phyloP scores from a whole-genome alignment of 495 filamentous ascomycete genomes.

The Emericellopsis terricola region DNA sequence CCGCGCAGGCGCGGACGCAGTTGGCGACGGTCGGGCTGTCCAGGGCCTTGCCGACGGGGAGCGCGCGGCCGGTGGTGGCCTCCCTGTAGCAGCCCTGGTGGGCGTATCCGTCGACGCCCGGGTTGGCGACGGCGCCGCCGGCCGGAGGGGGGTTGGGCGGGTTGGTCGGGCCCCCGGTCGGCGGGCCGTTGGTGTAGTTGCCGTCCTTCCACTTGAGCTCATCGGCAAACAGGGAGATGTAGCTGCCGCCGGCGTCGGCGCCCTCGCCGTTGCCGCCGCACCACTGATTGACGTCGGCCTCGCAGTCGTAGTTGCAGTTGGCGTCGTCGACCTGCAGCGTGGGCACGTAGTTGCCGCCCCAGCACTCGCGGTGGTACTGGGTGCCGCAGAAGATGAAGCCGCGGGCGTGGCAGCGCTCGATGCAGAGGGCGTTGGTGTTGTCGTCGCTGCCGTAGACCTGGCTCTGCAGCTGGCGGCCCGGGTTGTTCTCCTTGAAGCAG shows the following conservation, averaged over 20 bases:
- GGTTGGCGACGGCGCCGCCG: conserved; percentile 7
- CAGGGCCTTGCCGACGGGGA: background rate
- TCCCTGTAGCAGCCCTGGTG: conserved; percentile 5
- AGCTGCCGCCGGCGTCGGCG: conserved; percentile 11
- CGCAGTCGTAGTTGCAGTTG: conserved; percentile 20
- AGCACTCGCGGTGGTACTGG: conserved; percentile 32
- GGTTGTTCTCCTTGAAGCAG: conserved; percentile 23
- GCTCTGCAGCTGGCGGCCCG: conserved; percentile 16
- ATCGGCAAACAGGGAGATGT: conserved; percentile 16
- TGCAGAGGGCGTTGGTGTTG: conserved; percentile 23
- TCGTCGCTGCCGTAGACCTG: conserved; percentile 14
- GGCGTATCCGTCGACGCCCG: conserved; percentile 9
- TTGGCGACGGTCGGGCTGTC: background rate
- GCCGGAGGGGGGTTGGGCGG: background rate
- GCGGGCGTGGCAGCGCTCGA: conserved; percentile 13
- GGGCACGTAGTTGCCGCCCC: conserved; percentile 18
- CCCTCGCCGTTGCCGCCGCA: conserved; percentile 20
- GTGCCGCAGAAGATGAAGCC: conserved; percentile 29
- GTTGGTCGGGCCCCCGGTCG: too few relatives aligned
- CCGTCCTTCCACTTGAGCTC: background rate
- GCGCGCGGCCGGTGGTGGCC: conserved; percentile 4
- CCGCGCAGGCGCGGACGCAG: background rate
- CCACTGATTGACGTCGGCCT: conserved; percentile 11
- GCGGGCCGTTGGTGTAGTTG: too few relatives aligned
- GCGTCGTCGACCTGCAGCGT: conserved; percentile 10